Evolutionary conservation across 257 asterid species (phyloP), one percentile per base, ranked within the genome.

Genomic region (Solanum paucissectum): DNA sequence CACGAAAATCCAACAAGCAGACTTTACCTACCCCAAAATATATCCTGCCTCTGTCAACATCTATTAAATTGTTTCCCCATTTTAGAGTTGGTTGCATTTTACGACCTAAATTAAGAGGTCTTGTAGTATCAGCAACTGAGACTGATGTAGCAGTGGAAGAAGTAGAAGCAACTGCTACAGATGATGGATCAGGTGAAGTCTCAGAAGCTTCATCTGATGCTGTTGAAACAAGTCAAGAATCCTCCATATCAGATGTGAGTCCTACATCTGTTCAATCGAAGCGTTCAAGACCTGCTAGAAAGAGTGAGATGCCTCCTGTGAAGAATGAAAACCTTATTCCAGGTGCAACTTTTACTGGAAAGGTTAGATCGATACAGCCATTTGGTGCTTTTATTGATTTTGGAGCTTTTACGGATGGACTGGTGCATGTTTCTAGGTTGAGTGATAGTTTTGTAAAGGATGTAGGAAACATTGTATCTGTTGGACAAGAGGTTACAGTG

Each of bases 341-440:
- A 2, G 99, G 99, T 69, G 93, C 98, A 71, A 94, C 95, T 91
- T 97, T 95, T 89, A 87, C 94, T 11, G 99, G 99, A 83, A 97
- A 96, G 94, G 98, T 97, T 64, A 90, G 92, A 89, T 95, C 99
- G 1, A 91, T 97, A 87, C 99, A 96, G 92, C 98, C 99, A 34
- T 97, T 97, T 87, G 99, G 99, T 82, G 99, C 99, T 72, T 97
- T 97, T 90, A 92, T 97, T 83, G 99, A 97, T 89, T 95, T 97
- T 86, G 99, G 99, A 27, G 99, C 99, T 83, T 97, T 94, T 89
- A 93, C 99, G 1, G 99, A 97, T 90, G 99, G 99, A 89, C 98
- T 96, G 14, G 98, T 96, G 68, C 99, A 97, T 91, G 98, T 97
- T 88, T 97, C 99, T 33, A 89, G 89, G 90, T 89, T 97, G 92